Conservation (phyloP, 306 rosid genomes). For the Morella rubra region DNA sequence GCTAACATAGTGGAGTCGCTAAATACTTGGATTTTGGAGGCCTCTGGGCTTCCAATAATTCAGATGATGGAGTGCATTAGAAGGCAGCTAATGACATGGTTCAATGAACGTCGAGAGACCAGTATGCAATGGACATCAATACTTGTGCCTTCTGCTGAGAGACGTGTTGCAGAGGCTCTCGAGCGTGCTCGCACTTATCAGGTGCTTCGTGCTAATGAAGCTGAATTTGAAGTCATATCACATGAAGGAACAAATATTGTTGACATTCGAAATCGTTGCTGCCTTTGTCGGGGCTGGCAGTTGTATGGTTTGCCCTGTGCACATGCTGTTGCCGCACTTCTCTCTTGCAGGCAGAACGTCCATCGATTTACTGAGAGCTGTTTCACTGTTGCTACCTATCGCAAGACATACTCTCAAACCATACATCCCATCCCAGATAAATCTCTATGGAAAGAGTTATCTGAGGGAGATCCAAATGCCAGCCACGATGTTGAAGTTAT, state of each 20-base stretch:
- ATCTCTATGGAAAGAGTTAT: slow-evolving; percentile 71
- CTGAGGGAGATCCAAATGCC: slow-evolving; percentile 52
- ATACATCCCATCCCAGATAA: slow-evolving; percentile 89
- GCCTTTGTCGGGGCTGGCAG: slow-evolving; percentile 88
- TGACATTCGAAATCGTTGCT: slow-evolving; percentile 74
- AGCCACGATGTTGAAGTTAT: slow-evolving; percentile 38
- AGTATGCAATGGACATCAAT: slow-evolving; percentile 94
- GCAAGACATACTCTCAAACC: slow-evolving; percentile 85
- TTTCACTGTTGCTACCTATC: slow-evolving; percentile 78
- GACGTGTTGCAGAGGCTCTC: slow-evolving; percentile 72
- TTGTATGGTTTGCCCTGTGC: slow-evolving; percentile 86
- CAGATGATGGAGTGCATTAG: slow-evolving; percentile 93
- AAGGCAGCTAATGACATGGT: slow-evolving; percentile 92
- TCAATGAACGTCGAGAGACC: slow-evolving; percentile 78
- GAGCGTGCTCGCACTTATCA: slow-evolving; percentile 80
- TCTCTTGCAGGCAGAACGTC: slow-evolving; percentile 83
- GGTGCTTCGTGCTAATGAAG: slow-evolving; percentile 88
- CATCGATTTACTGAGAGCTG: slow-evolving; percentile 87
- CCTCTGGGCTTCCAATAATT: slow-evolving; percentile 82
- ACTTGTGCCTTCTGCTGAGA: slow-evolving; percentile 81
- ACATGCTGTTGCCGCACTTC: slow-evolving; percentile 90
- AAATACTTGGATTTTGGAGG: slow-evolving; percentile 74
- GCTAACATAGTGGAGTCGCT: slow-evolving; percentile 70
- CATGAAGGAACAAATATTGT: slow-evolving; percentile 73
- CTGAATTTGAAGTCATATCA: slow-evolving; percentile 83